Evolutionary conservation across 257 asterid species (phyloP).

Genomic region (Lavandula angustifolia): DNA sequence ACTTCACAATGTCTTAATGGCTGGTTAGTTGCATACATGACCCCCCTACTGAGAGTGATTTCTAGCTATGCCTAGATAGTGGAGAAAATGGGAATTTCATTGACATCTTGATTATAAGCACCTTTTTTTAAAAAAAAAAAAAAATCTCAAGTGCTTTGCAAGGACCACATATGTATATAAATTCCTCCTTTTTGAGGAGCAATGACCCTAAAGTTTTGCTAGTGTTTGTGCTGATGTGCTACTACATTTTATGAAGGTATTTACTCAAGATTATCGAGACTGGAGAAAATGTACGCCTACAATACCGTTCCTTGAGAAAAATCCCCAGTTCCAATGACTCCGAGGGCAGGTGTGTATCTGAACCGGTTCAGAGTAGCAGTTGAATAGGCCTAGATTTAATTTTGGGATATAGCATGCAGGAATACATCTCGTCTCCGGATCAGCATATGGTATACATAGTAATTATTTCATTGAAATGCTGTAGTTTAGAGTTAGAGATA

Average conservation of each 20-base stretch:
- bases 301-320: conserved; percentile 86
- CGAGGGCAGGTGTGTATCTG: conserved; percentile 52
- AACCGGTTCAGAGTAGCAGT: conserved; percentile 68
- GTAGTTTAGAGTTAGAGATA: conserved; percentile 29
- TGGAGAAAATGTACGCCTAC: conserved; percentile 86
- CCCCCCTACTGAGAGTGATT: neutral
- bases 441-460: conserved; percentile 27
- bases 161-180: neutral
- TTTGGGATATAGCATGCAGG: conserved; percentile 26
- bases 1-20: conserved; percentile 96
- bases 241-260: conserved; percentile 55
- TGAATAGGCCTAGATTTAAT: conserved; percentile 33
- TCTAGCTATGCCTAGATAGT: too few relatives aligned
- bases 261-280: conserved; percentile 77
- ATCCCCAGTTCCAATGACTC: conserved; percentile 48
- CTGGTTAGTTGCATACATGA: conserved; percentile 63
- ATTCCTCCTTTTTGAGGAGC: too few relatives aligned
- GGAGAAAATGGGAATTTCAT: too few relatives aligned
- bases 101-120: conserved; percentile 14
- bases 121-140: too few relatives aligned
- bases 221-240: conserved; percentile 26
- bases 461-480: conserved; percentile 35
- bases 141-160: neutral
- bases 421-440: neutral
- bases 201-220: conserved; percentile 6